A percentile compares a stretch with the other conserved stretches of the same genome.
phyloP scores from a whole-genome alignment of 2,329 filamentous ascomycete genomes.

The Ophiognomonia clavigignenti-juglandacearum region DNA sequence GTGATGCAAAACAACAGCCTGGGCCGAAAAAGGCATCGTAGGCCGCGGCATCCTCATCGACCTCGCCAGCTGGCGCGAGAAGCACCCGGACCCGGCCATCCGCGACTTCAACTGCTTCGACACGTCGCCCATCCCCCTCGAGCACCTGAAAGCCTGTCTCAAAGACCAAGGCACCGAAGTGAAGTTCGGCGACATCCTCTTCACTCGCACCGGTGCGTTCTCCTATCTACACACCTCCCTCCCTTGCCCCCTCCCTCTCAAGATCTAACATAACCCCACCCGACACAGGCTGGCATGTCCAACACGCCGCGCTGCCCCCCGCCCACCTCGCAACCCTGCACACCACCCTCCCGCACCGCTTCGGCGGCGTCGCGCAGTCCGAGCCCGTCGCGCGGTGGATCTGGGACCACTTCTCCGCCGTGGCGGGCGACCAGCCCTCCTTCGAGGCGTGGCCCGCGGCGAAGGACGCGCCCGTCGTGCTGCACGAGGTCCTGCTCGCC shows the following conservation, averaged over 20 bases:
- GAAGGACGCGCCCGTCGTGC: constrained; percentile 17
- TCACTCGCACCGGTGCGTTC: constrained; percentile 35
- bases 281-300: constrained; percentile 36
- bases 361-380: constrained; percentile 43
- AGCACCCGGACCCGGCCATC: constrained; percentile 25
- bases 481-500: constrained; percentile 42
- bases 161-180: constrained; percentile 41
- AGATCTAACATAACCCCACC: background rate
- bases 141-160: constrained; percentile 34
- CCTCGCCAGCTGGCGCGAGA: constrained; percentile 41
- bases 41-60: constrained; percentile 51
- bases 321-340: constrained; percentile 32
- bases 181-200: constrained; percentile 47
- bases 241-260: background rate
- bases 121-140: constrained; percentile 28
- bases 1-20: constrained; percentile 36
- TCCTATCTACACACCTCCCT: background rate
- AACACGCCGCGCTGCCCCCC: constrained; percentile 31
- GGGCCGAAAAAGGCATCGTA: constrained; percentile 49
- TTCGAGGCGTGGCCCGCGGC: constrained; percentile 36
- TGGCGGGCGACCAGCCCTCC: constrained; percentile 38
- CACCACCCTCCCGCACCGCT: constrained; percentile 32
- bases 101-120: constrained; percentile 28
- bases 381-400: constrained; percentile 37
- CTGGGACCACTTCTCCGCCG: constrained; percentile 36